phyloP scores from a whole-genome alignment of 163 green algal genomes.

The Chlorella variabilis region DNA sequence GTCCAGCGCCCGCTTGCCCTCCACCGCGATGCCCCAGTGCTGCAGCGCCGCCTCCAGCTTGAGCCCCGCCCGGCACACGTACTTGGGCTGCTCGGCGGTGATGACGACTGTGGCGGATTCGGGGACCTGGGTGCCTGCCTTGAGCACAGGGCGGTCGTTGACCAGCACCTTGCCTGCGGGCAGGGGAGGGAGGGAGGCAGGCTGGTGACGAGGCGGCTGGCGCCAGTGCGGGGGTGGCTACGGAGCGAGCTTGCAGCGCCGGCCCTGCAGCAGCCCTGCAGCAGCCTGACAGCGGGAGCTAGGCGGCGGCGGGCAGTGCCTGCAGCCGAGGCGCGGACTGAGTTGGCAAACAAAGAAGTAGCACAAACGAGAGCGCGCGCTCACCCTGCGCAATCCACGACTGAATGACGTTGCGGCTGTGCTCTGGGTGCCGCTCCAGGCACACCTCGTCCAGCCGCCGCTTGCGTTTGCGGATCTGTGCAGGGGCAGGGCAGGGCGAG shows the following conservation, averaged over 20 bases:
- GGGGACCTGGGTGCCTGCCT: conserved; percentile 72
- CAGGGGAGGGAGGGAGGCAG: not conserved
- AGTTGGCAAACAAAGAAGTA: too few relatives aligned
- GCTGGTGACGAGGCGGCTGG: too few relatives aligned
- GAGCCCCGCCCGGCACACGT: conserved; percentile 80
- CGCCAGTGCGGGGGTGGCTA: not conserved
- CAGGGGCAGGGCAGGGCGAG: not conserved
- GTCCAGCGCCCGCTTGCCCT: conserved; percentile 81
- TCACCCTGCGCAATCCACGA: conserved; percentile 85
- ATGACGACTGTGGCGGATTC: conserved; percentile 64
- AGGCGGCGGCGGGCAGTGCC: too few relatives aligned
- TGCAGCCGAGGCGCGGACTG: too few relatives aligned
- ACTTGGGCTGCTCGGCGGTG: conserved; percentile 69
- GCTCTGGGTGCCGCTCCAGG: conserved; percentile 70
- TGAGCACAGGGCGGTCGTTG: conserved; percentile 72
- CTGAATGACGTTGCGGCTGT: conserved; percentile 82
- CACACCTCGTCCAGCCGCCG: conserved; percentile 86
- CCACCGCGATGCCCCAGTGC: conserved; percentile 76
- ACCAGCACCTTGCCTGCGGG: conserved; percentile 89
- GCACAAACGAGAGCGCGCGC: too few relatives aligned
- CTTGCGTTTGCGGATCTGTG: conserved; percentile 51
- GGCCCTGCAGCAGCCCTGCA: too few relatives aligned
- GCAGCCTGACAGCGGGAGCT: too few relatives aligned
- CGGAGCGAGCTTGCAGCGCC: too few relatives aligned
- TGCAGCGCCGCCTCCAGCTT: conserved; percentile 95